These are phyloP conservation scores for Termitomyces sp. DNA, from an alignment of 768 basidiomycete species.

Conservation along the genomic window DNA sequence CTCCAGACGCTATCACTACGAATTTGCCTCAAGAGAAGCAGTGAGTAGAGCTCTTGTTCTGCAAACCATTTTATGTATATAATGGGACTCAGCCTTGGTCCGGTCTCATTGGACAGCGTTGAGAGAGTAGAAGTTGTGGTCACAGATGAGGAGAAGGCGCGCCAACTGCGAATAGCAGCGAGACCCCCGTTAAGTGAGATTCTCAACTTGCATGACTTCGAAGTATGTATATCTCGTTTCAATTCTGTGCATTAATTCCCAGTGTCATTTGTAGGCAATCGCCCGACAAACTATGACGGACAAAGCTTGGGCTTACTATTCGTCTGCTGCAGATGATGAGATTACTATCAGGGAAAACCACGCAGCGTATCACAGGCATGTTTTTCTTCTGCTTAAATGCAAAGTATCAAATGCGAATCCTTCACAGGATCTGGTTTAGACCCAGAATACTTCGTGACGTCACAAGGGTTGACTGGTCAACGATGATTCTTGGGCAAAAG, in stretches of 20 bases:
- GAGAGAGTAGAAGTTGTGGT: constrained; percentile 57
- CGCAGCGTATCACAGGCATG: constrained; percentile 81
- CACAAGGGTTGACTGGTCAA: constrained; percentile 80
- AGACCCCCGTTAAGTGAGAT: constrained; percentile 76
- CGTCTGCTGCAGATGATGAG: constrained; percentile 95
- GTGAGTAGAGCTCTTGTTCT: constrained; percentile 30
- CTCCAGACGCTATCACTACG: constrained; percentile 72
- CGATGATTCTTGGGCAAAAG: constrained; percentile 72
- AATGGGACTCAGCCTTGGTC: constrained; percentile 47
- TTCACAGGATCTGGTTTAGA: constrained; percentile 77
- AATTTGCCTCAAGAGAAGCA: constrained; percentile 84
- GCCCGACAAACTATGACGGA: constrained; percentile 77
- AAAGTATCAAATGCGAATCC: background rate
- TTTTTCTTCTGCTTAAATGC: background rate
- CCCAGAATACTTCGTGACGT: constrained; percentile 85
- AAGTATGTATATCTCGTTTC: constrained; percentile 38
- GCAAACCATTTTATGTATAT: constrained; percentile 2
- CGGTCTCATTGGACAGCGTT: constrained; percentile 64
- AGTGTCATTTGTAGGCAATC: constrained; percentile 52
- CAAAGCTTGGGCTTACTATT: constrained; percentile 96
- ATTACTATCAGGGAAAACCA: constrained; percentile 89
- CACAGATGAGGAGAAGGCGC: constrained; percentile 66
- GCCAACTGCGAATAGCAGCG: constrained; percentile 53
- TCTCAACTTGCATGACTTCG: constrained; percentile 91
- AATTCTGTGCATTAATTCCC: background rate